phyloP scores from a whole-genome alignment of 83 land plant genomes.

The Larix sibirica region DNA sequence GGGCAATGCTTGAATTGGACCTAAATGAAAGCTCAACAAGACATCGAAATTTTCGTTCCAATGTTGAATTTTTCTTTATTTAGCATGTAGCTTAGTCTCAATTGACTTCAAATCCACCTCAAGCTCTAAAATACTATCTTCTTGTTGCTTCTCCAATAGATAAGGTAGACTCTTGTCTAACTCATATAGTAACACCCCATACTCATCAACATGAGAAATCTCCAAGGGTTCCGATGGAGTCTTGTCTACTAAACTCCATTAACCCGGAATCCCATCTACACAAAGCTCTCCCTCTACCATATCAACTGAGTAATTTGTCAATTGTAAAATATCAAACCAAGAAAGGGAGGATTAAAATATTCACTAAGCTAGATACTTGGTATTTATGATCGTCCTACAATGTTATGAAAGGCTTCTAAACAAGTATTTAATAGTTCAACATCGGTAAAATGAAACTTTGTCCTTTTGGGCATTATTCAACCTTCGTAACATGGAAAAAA shows the following conservation, averaged over 20 bases:
- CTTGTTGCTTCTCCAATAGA: constrained; percentile 2
- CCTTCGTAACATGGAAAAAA: too few species aligned
- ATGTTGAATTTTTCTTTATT: constrained; percentile 10
- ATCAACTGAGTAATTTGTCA: not conserved
- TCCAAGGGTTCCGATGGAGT: not conserved
- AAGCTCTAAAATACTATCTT: not conserved
- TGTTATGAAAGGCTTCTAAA: too few species aligned
- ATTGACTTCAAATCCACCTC: not conserved
- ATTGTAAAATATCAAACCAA: not conserved
- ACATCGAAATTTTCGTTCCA: not conserved
- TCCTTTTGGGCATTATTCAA: too few species aligned
- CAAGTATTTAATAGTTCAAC: too few species aligned
- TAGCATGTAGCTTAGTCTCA: not conserved
- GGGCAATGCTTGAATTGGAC: not conserved
- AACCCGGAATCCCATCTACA: not conserved
- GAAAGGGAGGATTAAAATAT: too few species aligned
- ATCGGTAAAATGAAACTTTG: too few species aligned
- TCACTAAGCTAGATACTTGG: too few species aligned
- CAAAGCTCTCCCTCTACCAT: constrained; percentile 4
- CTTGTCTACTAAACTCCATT: not conserved
- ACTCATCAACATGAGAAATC: not conserved
- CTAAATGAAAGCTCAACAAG: constrained; percentile 5
- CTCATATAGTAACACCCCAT: constrained; percentile 14
- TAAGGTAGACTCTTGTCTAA: not conserved
- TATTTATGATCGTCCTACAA: too few species aligned